These are phyloP conservation scores for Claviceps sp. DNA, from an alignment of 2,329 filamentous ascomycete genomes.

Conservation along the genomic window DNA sequence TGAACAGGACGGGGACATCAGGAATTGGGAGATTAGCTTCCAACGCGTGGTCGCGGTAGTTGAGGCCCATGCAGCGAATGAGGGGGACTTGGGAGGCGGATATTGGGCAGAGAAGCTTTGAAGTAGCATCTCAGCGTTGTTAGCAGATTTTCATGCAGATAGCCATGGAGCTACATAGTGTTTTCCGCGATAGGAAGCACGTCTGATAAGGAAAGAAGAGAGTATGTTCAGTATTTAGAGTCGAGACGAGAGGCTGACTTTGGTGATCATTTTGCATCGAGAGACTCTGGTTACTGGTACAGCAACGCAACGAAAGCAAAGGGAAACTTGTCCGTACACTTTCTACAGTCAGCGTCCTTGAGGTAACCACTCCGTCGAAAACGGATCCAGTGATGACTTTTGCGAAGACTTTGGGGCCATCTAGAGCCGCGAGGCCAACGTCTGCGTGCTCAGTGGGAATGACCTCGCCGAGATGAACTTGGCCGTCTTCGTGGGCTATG, in stretches of 20 bases:
- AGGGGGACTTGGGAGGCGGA: conserved; percentile 21
- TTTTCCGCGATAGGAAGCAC: too few species aligned
- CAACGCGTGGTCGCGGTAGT: conserved; percentile 27
- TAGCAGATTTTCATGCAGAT: too few species aligned
- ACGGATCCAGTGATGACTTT: neutral
- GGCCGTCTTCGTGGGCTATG: conserved; percentile 26
- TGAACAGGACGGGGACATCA: conserved; percentile 22
- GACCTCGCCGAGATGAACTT: conserved; percentile 25
- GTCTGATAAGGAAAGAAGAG: too few species aligned
- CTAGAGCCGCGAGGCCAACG: conserved; percentile 5
- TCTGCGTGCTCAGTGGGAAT: conserved; percentile 16
- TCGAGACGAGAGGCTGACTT: too few species aligned
- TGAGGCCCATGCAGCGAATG: conserved; percentile 32
- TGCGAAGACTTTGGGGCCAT: neutral
- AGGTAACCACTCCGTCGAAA: neutral
- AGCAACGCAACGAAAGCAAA: neutral
- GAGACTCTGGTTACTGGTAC: neutral
- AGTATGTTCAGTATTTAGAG: too few species aligned
- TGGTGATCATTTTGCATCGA: too few species aligned
- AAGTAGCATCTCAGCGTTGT: too few species aligned
- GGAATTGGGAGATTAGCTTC: conserved; percentile 25
- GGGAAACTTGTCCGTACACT: neutral
- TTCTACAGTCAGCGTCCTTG: neutral
- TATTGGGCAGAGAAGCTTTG: conserved; percentile 21
- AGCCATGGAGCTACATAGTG: too few species aligned